A percentile compares a stretch with the other conserved stretches of the same genome.
These are phyloP conservation scores for Pichia sp. DNA, from an alignment of 1,139 yeast genomes.

Conservation along the genomic window DNA sequence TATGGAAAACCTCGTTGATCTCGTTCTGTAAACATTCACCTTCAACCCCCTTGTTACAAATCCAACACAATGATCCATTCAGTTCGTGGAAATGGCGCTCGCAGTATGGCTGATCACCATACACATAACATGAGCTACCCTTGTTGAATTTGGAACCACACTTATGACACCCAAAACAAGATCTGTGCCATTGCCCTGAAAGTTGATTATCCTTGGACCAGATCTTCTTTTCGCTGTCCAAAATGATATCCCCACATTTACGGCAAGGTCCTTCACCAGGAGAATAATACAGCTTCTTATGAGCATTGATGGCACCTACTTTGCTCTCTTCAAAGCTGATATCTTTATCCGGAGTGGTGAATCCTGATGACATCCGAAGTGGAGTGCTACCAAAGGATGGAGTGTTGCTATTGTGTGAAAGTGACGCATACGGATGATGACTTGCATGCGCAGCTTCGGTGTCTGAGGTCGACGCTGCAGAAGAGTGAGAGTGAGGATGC, in stretches of 20 bases:
- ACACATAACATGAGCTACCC: constrained; percentile 71
- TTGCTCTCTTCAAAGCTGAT: background rate
- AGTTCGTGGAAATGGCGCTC: constrained; percentile 71
- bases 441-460: background rate
- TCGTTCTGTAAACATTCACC: constrained; percentile 87
- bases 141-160: constrained; percentile 57
- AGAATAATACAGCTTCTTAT: constrained; percentile 32
- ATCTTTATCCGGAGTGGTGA: constrained; percentile 12
- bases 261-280: constrained; percentile 78
- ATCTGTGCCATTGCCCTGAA: constrained; percentile 92
- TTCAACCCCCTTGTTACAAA: constrained; percentile 75
- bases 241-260: constrained; percentile 47
- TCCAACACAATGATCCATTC: constrained; percentile 69
- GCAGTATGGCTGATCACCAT: constrained; percentile 78
- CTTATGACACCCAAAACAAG: constrained; percentile 71
- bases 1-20: constrained; percentile 60
- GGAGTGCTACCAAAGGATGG: constrained; percentile 3
- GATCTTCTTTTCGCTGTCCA: constrained; percentile 46
- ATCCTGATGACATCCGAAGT: constrained; percentile 3
- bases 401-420: constrained; percentile 4
- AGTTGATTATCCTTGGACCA: constrained; percentile 77
- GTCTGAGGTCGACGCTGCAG: background rate
- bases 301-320: background rate
- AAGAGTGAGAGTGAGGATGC: background rate
- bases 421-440: constrained; percentile 6